Evolutionary conservation across 163 green algal species (phyloP).

Genomic region (Volvox carteri): DNA sequence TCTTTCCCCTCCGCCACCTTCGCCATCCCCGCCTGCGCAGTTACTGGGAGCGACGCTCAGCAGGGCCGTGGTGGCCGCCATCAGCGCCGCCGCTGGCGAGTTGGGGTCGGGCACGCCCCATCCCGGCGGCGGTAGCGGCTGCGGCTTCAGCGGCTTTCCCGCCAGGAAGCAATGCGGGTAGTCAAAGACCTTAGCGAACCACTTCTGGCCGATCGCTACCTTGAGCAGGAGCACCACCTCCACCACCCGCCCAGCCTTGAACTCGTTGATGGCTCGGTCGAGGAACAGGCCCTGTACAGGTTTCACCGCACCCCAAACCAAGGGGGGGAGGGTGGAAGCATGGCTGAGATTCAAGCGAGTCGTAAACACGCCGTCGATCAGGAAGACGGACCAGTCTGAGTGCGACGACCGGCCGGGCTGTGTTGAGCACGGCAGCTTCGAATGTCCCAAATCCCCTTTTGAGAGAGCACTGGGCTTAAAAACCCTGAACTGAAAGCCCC

Average conservation of each 20-base stretch:
- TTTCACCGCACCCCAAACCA: too few species aligned
- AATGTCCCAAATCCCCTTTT: too few species aligned
- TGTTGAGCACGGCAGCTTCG: too few species aligned
- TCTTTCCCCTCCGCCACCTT: not conserved
- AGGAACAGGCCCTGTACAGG: slow-evolving; percentile 51
- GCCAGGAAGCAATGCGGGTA: slow-evolving; percentile 52
- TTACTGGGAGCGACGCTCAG: not conserved
- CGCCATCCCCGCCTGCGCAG: not conserved
- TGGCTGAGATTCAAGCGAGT: too few species aligned
- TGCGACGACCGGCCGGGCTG: too few species aligned
- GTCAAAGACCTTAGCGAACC: slow-evolving; percentile 50
- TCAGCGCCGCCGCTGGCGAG: not conserved
- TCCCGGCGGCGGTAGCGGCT: slow-evolving; percentile 19
- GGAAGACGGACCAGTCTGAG: too few species aligned
- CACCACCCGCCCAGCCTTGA: slow-evolving; percentile 22
- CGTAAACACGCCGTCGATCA: too few species aligned
- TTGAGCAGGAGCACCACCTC: slow-evolving; percentile 56
- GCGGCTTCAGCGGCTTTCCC: slow-evolving; percentile 33
- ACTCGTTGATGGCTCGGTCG: slow-evolving; percentile 38
- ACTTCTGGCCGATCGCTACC: slow-evolving; percentile 33
- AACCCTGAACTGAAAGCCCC: too few species aligned
- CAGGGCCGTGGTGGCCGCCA: slow-evolving; percentile 26
- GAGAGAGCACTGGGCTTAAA: too few species aligned
- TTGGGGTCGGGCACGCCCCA: slow-evolving; percentile 31
- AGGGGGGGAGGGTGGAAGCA: not conserved